Conservation (phyloP, 2,329 filamentous ascomycete species). For the Ophiostoma australiae region DNA sequence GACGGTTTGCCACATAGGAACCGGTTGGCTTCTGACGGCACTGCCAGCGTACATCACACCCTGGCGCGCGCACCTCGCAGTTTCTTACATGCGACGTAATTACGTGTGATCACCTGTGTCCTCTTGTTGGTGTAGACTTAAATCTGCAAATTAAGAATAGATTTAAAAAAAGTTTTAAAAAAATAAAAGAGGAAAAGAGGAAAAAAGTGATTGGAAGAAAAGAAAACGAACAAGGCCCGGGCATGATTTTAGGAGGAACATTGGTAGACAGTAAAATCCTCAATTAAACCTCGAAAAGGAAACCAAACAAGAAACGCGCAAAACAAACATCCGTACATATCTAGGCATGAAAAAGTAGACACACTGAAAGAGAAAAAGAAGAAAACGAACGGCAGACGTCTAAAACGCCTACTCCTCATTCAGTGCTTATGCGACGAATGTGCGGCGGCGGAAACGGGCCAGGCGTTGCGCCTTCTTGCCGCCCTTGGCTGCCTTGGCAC, state of each 20-base stretch:
- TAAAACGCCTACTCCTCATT: background rate
- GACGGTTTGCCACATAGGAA: background rate
- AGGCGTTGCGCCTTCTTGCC: conserved; percentile 25
- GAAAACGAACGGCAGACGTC: background rate
- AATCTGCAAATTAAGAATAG: background rate
- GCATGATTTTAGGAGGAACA: background rate
- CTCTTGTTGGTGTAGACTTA: background rate
- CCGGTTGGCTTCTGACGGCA: background rate
- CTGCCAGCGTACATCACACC: no score
- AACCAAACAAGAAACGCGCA: background rate
- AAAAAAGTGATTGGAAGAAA: conserved; percentile 1
- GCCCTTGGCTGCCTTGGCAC: conserved; percentile 26
- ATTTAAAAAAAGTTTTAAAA: background rate
- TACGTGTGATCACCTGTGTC: background rate
- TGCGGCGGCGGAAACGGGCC: conserved; percentile 27
- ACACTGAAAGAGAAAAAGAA: background rate
- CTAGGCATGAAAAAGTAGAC: background rate
- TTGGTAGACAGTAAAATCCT: background rate
- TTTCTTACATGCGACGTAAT: background rate
- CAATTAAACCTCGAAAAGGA: background rate
- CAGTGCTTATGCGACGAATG: conserved; percentile 27
- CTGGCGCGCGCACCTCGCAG: no score
- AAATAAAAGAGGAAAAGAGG: background rate
- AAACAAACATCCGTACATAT: background rate
- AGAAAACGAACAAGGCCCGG: background rate